phyloP scores from a whole-genome alignment of 768 basidiomycete species.

The Pleurotus sapidus region DNA sequence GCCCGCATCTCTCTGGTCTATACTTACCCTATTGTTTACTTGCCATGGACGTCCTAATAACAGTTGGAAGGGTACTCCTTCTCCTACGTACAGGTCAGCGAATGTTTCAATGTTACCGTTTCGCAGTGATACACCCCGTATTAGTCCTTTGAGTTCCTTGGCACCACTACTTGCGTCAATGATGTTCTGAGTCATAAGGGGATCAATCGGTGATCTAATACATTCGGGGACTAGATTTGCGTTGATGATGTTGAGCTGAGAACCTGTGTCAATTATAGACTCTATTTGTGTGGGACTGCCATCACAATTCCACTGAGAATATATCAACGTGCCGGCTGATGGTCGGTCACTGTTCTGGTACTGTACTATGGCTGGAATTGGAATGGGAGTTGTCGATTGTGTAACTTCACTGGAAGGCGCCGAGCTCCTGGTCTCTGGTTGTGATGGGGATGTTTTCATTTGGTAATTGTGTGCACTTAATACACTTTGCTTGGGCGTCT shows the following conservation, averaged over 20 bases:
- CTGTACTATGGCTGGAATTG: no score
- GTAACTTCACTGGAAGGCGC: no score
- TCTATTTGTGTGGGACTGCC: constrained; percentile 9
- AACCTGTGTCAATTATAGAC: neutral
- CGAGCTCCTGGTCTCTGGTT: no score
- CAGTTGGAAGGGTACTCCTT: constrained; percentile 15
- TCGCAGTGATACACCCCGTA: constrained; percentile 15
- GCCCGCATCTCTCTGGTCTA: constrained; percentile 21
- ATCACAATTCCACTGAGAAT: constrained; percentile 8
- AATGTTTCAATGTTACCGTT: constrained; percentile 17
- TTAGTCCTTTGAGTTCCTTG: constrained; percentile 15
- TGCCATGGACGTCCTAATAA: constrained; percentile 23
- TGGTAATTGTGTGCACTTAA: no score
- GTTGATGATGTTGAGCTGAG: constrained; percentile 16
- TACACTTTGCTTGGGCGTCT: no score
- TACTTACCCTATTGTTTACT: constrained; percentile 18
- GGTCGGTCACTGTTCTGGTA: no score
- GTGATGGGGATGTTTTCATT: no score
- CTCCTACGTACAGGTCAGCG: constrained; percentile 19
- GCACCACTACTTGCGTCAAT: constrained; percentile 25
- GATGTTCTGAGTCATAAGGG: constrained; percentile 9
- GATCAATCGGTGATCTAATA: constrained; percentile 12
- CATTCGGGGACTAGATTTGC: constrained; percentile 6
- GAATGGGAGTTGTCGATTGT: no score
- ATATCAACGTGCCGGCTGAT: no score